Percentiles rank a stretch among this genome's conserved stretches.
These are phyloP conservation scores for Serendipita sp. DNA, from an alignment of 768 basidiomycete species.

Conservation along the genomic window DNA sequence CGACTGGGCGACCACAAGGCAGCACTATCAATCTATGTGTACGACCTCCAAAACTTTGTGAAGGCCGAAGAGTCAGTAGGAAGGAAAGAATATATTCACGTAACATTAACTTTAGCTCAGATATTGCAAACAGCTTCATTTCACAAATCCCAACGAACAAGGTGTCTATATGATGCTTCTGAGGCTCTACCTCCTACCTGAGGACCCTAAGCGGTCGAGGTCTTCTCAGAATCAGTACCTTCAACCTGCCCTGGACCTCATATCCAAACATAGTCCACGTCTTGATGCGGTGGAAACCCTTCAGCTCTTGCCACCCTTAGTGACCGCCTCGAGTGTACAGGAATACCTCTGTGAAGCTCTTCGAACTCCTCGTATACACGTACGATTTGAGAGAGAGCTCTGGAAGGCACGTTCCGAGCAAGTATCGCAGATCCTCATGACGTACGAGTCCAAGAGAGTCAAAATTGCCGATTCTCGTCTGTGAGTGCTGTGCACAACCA, in stretches of 20 bases:
- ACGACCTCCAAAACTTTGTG: constrained; percentile 61
- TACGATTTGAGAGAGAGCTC: constrained; percentile 50
- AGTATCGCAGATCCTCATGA: constrained; percentile 54
- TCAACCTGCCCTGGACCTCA: constrained; percentile 71
- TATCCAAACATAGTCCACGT: constrained; percentile 66
- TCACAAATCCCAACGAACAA: constrained; percentile 35
- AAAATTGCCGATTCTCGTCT: constrained; percentile 86
- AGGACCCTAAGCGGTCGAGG: constrained; percentile 26
- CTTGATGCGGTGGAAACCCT: constrained; percentile 72
- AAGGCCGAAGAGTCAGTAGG: constrained; percentile 75
- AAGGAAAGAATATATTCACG: not conserved
- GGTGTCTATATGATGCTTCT: constrained; percentile 73
- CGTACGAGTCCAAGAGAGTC: constrained; percentile 63
- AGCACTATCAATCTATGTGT: constrained; percentile 89
- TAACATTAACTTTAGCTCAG: constrained; percentile 24
- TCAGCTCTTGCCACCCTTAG: constrained; percentile 76
- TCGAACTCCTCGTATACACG: constrained; percentile 52
- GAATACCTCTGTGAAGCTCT: constrained; percentile 60
- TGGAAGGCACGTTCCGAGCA: constrained; percentile 65
- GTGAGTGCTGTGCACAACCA: constrained; percentile 31
- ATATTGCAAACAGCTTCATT: constrained; percentile 77
- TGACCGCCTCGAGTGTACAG: constrained; percentile 65
- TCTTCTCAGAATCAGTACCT: constrained; percentile 29
- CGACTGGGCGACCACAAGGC: constrained; percentile 81
- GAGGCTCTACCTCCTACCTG: constrained; percentile 72